Percentiles rank a stretch among this genome's conserved stretches.
phyloP scores from a whole-genome alignment of 1,284 basidiomycete species.

The Blastosporella zonata region DNA sequence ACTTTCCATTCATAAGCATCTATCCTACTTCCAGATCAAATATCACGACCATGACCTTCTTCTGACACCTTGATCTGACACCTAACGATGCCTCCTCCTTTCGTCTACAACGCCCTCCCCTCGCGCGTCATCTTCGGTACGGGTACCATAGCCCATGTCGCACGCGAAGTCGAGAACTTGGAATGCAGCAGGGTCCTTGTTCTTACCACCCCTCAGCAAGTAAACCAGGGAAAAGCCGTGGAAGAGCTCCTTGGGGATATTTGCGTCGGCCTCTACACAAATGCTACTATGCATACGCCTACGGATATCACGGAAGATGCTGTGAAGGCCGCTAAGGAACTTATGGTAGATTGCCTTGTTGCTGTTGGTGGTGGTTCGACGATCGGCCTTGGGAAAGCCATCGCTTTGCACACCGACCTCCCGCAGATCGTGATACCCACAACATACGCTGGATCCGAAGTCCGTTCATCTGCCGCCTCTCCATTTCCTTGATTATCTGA shows the following conservation, averaged over 20 bases:
- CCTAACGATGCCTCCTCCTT: conserved; percentile 25
- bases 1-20: too few relatives aligned
- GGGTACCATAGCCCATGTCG: conserved; percentile 34
- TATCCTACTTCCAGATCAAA: too few relatives aligned
- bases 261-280: conserved; percentile 30
- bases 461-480: conserved; percentile 5
- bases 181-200: conserved; percentile 33
- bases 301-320: conserved; percentile 38
- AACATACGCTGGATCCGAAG: conserved; percentile 44
- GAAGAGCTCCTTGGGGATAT: conserved; percentile 24
- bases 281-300: conserved; percentile 46
- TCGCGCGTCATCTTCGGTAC: conserved; percentile 40
- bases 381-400: conserved; percentile 42
- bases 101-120: conserved; percentile 38
- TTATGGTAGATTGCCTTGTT: conserved; percentile 39
- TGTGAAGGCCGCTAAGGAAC: conserved; percentile 26
- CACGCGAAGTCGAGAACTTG: conserved; percentile 33
- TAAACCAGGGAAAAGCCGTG: conserved; percentile 26
- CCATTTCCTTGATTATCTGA: background rate
- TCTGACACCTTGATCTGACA: background rate
- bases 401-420: conserved; percentile 37
- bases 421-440: conserved; percentile 45
- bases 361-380: conserved; percentile 44
- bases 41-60: too few relatives aligned
- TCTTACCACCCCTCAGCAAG: conserved; percentile 34